Percentiles rank a stretch among this genome's conserved stretches.
Conservation (phyloP, 345 rosid species). For the Rhizophora apiculata region DNA sequence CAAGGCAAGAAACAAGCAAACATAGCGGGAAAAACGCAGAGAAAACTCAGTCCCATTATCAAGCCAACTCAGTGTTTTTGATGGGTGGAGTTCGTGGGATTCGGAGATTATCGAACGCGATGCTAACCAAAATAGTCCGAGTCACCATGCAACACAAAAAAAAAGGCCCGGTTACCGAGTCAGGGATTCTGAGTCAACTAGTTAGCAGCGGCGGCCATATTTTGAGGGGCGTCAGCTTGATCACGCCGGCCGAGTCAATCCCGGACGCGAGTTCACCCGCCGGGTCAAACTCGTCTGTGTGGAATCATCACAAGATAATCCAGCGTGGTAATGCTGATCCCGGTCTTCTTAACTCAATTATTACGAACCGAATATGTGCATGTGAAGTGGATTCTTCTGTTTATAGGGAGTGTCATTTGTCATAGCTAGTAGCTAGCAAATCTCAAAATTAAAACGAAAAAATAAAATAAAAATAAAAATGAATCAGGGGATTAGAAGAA, state of each 20-base stretch:
- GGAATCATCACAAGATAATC: slow-evolving; percentile 27
- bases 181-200: slow-evolving; percentile 63
- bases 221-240: slow-evolving; percentile 45
- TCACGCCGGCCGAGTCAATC: slow-evolving; percentile 40
- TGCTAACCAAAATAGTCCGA: slow-evolving; percentile 73
- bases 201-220: slow-evolving; percentile 44
- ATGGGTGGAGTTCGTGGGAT: slow-evolving; percentile 58
- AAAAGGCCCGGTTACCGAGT: slow-evolving; percentile 48
- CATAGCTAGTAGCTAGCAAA: slow-evolving; percentile 14
- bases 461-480: background rate
- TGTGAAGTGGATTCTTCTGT: slow-evolving; percentile 53
- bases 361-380: slow-evolving; percentile 67
- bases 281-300: slow-evolving; percentile 26
- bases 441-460: background rate
- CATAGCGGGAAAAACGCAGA: slow-evolving; percentile 37
- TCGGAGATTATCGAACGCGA: slow-evolving; percentile 51
- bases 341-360: slow-evolving; percentile 25
- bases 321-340: slow-evolving; percentile 38
- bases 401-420: slow-evolving; percentile 50
- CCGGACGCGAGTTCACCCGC: slow-evolving; percentile 49
- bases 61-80: slow-evolving; percentile 51
- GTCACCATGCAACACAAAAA: slow-evolving; percentile 60
- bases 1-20: slow-evolving; percentile 4
- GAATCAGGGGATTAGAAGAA: background rate
- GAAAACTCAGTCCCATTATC: slow-evolving; percentile 23